Conservation (phyloP, 768 basidiomycete species). For the Suillus hirtellus region DNA sequence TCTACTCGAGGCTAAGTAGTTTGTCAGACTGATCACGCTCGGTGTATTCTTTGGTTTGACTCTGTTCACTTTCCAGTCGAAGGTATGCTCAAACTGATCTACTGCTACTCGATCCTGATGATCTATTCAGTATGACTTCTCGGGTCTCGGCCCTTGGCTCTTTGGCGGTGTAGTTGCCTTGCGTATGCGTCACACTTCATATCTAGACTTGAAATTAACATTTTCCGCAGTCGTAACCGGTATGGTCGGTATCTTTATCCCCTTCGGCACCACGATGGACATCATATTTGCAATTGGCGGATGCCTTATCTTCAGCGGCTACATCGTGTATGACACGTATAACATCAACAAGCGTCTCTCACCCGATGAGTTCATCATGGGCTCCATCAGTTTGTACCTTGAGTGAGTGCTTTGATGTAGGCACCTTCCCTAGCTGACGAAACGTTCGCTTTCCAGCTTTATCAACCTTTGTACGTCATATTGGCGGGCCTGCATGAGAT, state of each 20-base stretch:
- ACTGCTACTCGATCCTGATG: neutral
- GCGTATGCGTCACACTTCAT: slow-evolving; percentile 40
- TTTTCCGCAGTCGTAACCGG: slow-evolving; percentile 66
- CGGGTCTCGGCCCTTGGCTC: slow-evolving; percentile 87
- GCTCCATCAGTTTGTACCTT: slow-evolving; percentile 89
- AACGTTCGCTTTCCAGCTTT: slow-evolving; percentile 49
- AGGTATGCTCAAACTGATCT: slow-evolving; percentile 46
- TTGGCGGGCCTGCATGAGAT: neutral
- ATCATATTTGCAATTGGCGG: slow-evolving; percentile 78
- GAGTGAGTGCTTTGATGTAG: slow-evolving; percentile 55
- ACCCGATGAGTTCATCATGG: slow-evolving; percentile 93
- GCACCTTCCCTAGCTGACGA: slow-evolving; percentile 18
- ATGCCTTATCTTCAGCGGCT: slow-evolving; percentile 84
- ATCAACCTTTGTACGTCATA: slow-evolving; percentile 77
- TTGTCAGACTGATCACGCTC: slow-evolving; percentile 73
- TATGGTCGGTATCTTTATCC: slow-evolving; percentile 82
- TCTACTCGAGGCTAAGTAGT: slow-evolving; percentile 13
- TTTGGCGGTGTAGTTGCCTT: slow-evolving; percentile 84
- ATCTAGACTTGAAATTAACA: slow-evolving; percentile 11
- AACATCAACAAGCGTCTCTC: slow-evolving; percentile 84
- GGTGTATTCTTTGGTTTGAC: slow-evolving; percentile 94
- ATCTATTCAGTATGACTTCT: slow-evolving; percentile 81
- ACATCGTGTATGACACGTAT: slow-evolving; percentile 90
- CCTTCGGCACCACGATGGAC: slow-evolving; percentile 81
- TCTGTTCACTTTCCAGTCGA: slow-evolving; percentile 92